Evolutionary conservation across 352 stramenopile genomes (phyloP).

Genomic region (Thalassiosira sp.): DNA sequence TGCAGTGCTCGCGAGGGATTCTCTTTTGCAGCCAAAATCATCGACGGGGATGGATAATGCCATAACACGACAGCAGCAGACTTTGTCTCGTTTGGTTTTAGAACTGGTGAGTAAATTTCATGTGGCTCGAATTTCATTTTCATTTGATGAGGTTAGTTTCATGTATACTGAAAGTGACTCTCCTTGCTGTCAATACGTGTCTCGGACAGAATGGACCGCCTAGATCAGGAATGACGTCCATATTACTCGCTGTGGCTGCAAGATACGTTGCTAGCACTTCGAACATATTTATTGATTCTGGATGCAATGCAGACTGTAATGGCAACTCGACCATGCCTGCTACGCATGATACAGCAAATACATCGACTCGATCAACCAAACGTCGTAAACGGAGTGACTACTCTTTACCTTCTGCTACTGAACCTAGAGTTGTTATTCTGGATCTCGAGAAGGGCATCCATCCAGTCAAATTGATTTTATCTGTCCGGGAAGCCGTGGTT

Average conservation of each 20-base stretch:
- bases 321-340: background rate
- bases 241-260: conserved; percentile 39
- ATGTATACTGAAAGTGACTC: background rate
- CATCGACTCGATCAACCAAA: conserved; percentile 7
- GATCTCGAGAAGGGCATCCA: conserved; percentile 49
- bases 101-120: conserved; percentile 38
- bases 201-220: conserved; percentile 30
- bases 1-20: conserved; percentile 24
- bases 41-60: background rate
- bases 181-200: background rate
- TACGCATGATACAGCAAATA: background rate
- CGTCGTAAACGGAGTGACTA: background rate
- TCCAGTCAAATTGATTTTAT: conserved; percentile 39
- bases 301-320: background rate
- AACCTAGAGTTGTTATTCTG: conserved; percentile 40
- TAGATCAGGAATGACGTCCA: conserved; percentile 45
- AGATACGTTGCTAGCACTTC: conserved; percentile 51
- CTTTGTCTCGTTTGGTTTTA: conserved; percentile 30
- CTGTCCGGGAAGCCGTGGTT: conserved; percentile 45
- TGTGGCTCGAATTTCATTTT: background rate
- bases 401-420: conserved; percentile 1
- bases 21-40: conserved; percentile 12
- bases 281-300: conserved; percentile 16
- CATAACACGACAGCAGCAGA: conserved; percentile 13
- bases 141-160: background rate